These are phyloP conservation scores for Dacryopinax spathularia DNA, from an alignment of 768 basidiomycete species.

Conservation along the genomic window DNA sequence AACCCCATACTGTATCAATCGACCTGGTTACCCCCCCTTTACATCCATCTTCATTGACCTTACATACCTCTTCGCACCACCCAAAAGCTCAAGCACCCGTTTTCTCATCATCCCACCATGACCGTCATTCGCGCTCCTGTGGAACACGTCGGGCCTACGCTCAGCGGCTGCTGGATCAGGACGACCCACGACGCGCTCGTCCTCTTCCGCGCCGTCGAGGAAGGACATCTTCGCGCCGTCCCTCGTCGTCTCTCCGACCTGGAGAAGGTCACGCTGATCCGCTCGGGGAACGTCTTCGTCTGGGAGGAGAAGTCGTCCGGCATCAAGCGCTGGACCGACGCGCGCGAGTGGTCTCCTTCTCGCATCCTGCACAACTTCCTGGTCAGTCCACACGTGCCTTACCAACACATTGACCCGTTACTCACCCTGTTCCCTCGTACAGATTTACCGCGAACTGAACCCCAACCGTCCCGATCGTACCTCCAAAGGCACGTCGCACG, in stretches of 20 bases:
- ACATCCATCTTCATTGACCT: too few species aligned
- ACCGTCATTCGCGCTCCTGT: too few species aligned
- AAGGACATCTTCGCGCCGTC: constrained; percentile 66
- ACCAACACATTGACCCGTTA: not conserved
- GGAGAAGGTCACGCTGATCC: constrained; percentile 45
- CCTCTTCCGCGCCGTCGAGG: constrained; percentile 66
- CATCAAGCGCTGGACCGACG: constrained; percentile 77
- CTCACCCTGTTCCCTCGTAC: constrained; percentile 5
- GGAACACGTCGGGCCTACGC: too few species aligned
- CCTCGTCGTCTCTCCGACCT: constrained; percentile 72
- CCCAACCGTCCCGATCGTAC: not conserved
- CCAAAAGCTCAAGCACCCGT: too few species aligned
- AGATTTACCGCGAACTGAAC: constrained; percentile 73
- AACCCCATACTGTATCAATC: too few species aligned
- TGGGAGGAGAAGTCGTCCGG: constrained; percentile 81
- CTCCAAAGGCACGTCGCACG: not conserved
- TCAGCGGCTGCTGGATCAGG: constrained; percentile 58
- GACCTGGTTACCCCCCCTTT: too few species aligned
- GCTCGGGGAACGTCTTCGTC: constrained; percentile 43
- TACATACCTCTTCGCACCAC: too few species aligned
- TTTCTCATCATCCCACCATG: too few species aligned
- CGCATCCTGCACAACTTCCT: constrained; percentile 76
- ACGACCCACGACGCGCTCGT: constrained; percentile 69
- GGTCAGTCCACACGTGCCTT: constrained; percentile 29
- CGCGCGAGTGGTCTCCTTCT: constrained; percentile 68